Evolutionary conservation across 306 rosid genomes (phyloP).

Genomic region (Corylus avellana): DNA sequence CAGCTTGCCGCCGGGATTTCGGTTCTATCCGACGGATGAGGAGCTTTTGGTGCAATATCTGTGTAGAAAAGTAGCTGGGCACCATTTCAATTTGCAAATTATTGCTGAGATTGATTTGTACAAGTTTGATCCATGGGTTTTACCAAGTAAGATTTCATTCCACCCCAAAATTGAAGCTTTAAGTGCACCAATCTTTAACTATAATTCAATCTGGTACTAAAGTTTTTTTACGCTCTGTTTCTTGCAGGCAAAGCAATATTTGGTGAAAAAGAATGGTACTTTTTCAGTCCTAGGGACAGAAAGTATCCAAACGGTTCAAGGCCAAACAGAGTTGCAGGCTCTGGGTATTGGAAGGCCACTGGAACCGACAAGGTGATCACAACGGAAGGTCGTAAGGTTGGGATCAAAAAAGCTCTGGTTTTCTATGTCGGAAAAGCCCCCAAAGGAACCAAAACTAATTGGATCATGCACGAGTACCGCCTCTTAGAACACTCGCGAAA

Average conservation of each 20-base stretch:
- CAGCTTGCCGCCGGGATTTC: slow-evolving; percentile 86
- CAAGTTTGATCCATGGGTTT: slow-evolving; percentile 88
- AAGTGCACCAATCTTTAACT: background rate
- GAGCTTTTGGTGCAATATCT: slow-evolving; percentile 90
- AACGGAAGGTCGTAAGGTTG: slow-evolving; percentile 83
- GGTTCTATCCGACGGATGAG: slow-evolving; percentile 87
- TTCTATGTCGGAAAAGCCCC: slow-evolving; percentile 96
- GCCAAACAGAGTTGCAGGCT: slow-evolving; percentile 89
- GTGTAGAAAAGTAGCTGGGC: slow-evolving; percentile 88
- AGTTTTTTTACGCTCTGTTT: background rate
- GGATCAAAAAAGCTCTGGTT: slow-evolving; percentile 87
- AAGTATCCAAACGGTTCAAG: slow-evolving; percentile 91
- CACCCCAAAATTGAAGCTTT: background rate
- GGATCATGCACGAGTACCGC: slow-evolving; percentile 99
- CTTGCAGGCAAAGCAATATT: slow-evolving; percentile 72
- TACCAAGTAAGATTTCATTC: slow-evolving; percentile 58
- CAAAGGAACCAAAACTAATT: slow-evolving; percentile 83
- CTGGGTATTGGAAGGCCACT: slow-evolving; percentile 98
- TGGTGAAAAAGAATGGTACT: slow-evolving; percentile 97
- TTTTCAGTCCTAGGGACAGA: slow-evolving; percentile 84
- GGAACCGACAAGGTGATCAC: slow-evolving; percentile 83
- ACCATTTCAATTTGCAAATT: slow-evolving; percentile 70
- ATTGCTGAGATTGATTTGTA: slow-evolving; percentile 85
- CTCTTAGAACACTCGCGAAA: slow-evolving; percentile 59
- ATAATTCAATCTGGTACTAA: background rate